Conservation (phyloP, 2,329 filamentous ascomycete species). For the Botryotinia calthae region DNA sequence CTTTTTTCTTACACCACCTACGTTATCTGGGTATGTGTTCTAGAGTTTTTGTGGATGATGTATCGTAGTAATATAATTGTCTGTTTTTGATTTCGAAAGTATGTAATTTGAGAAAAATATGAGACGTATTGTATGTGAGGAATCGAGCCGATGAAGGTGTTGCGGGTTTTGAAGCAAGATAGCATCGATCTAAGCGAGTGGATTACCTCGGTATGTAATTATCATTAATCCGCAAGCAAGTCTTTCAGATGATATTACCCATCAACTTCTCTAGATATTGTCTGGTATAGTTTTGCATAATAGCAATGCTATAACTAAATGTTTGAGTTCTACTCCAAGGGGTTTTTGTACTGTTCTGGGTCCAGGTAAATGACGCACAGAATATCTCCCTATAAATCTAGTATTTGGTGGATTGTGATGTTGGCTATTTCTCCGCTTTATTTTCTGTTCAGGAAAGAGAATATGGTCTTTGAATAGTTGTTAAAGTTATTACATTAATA, state of each 20-base stretch:
- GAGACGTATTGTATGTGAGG: not conserved
- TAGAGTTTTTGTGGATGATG: not conserved
- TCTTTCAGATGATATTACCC: not conserved
- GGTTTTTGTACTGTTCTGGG: not conserved
- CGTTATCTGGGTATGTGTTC: not conserved
- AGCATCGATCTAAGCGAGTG: not conserved
- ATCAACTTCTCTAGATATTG: not conserved
- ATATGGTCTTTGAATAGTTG: not conserved
- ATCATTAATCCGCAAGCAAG: not conserved
- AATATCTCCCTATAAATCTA: not conserved
- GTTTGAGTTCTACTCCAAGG: not conserved
- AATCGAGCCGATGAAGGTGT: not conserved
- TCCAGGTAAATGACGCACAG: not conserved
- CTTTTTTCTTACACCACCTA: not conserved
- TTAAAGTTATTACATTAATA: not conserved
- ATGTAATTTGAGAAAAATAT: not conserved
- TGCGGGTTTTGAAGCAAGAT: not conserved
- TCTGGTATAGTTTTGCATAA: not conserved
- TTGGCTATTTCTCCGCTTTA: not conserved
- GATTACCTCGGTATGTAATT: not conserved
- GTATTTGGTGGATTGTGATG: not conserved
- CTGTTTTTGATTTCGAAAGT: not conserved
- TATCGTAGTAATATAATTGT: not conserved
- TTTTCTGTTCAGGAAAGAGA: not conserved
- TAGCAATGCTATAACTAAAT: not conserved